These are phyloP conservation scores for Solanum hybrid DNA, from an alignment of 305 asterid species.

Conservation along the genomic window DNA sequence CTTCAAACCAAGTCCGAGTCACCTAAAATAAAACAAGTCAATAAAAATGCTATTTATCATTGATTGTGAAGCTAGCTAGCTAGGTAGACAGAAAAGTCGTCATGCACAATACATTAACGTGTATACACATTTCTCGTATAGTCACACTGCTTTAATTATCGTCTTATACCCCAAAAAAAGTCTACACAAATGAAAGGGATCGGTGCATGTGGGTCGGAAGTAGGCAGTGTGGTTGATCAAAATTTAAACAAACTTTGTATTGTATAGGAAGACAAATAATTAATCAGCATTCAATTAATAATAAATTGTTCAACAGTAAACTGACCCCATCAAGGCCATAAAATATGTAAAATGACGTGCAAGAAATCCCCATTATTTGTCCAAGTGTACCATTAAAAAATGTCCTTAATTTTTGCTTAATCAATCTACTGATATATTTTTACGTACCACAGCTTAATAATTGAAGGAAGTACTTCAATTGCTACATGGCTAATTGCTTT, in stretches of 20 bases:
- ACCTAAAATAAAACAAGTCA: neutral
- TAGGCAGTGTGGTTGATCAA: slow-evolving; percentile 45
- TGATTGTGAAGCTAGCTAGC: neutral
- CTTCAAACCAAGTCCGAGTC: neutral
- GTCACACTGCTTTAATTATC: neutral
- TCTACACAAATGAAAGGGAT: neutral
- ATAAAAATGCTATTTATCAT: neutral
- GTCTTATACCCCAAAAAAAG: neutral
- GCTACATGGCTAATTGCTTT: neutral
- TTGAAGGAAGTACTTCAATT: neutral
- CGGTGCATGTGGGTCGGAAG: neutral
- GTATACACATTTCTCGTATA: neutral
- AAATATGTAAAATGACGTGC: slow-evolving; percentile 24
- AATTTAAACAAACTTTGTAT: slow-evolving; percentile 16
- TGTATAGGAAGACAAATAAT: neutral
- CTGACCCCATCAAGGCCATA: neutral
- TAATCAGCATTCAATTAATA: neutral
- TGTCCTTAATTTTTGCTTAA: neutral
- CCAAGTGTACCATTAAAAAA: neutral
- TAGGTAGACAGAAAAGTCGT: neutral
- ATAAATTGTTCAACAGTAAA: neutral
- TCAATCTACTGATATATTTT: neutral
- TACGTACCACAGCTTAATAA: neutral
- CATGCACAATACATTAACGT: neutral
- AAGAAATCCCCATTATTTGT: slow-evolving; percentile 14